Conservation (phyloP, 2,329 filamentous ascomycete genomes). For the Ascomycota sp. region DNA sequence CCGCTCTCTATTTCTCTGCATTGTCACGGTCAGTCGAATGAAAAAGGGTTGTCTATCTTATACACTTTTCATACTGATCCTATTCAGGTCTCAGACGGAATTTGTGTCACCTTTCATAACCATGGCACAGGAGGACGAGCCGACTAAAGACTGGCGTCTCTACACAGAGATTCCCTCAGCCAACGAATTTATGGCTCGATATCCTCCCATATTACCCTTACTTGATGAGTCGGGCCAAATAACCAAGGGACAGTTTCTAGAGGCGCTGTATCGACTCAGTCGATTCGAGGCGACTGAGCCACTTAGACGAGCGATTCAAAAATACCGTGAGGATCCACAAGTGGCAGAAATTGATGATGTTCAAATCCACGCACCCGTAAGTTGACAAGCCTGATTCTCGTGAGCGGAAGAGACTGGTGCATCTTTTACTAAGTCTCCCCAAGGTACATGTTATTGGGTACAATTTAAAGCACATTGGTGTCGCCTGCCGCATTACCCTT, state of each 20-base stretch:
- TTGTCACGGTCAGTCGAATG: too few species aligned
- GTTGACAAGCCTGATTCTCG: conserved; percentile 2
- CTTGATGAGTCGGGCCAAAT: background rate
- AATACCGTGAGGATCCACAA: conserved; percentile 26
- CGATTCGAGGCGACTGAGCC: conserved; percentile 52
- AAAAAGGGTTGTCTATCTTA: too few species aligned
- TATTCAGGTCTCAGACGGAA: background rate
- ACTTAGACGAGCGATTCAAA: conserved; percentile 41
- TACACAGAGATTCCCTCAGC: conserved; percentile 8
- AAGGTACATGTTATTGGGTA: conserved; percentile 47
- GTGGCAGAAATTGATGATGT: conserved; percentile 35
- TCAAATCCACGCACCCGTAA: conserved; percentile 48
- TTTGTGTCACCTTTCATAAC: background rate
- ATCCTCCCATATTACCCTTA: conserved; percentile 4
- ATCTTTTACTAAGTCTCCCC: background rate
- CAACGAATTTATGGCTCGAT: conserved; percentile 5
- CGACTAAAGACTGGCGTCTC: background rate
- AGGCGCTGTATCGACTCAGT: conserved; percentile 51
- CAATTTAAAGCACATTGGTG: conserved; percentile 36
- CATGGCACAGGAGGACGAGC: background rate
- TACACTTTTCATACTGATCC: background rate
- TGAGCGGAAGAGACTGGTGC: background rate
- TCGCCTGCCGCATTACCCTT: conserved; percentile 47
- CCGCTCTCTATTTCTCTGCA: too few species aligned
- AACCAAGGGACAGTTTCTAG: conserved; percentile 32